Base-by-base conservation (phyloP, 495 filamentous ascomycete species). In the Parmelia sp. region DNA sequence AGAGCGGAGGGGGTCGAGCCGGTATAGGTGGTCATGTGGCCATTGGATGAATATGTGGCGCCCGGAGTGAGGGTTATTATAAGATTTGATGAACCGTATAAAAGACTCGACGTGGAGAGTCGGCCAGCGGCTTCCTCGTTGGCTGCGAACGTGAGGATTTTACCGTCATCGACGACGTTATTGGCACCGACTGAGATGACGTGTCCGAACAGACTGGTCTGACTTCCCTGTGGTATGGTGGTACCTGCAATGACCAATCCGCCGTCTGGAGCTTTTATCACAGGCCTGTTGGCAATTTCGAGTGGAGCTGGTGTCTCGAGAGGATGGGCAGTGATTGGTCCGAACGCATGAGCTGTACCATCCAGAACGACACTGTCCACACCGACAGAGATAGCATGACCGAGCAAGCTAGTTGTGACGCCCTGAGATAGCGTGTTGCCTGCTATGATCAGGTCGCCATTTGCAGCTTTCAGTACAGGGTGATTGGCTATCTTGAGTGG, bases 221-320 rank as follows among this genome's bases (percentile, higher is more conserved):
- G 60, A 3, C 29, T 37, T 2, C 59, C 59, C 37, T 53, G 44
- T 2, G 59, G 31, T 37, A 51, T 37, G 2, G 42, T 61, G n/a
- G n/a, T 21, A 36, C 59, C 35, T 3, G 29, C 59, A 17, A 61
- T 27, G 42, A 61, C 12, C 25, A 61, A 17, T 25, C 31, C 59
- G 4, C 42, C 42, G 29, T 47, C 36, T 27, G 44, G 21, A 53
- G 44, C 59, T 61, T 51, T n/a, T 4, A 36, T 15, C 23, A 61
- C n/a, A 2, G 59, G 29, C 25, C 39, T 10, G 37, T 36, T 36
- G 25, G 42, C 59, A 17, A 61, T 47, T 2, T 23, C 17, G 15
- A 37, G 47, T 29, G 47, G 60, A 55, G 60, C 25, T n/a, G 60
- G 58, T 60, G 58, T 60, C n/a, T n/a, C 37, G 3, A 60, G 39